phyloP scores from a whole-genome alignment of 2,329 filamentous ascomycete genomes.

The Colletotrichum theobromicola region DNA sequence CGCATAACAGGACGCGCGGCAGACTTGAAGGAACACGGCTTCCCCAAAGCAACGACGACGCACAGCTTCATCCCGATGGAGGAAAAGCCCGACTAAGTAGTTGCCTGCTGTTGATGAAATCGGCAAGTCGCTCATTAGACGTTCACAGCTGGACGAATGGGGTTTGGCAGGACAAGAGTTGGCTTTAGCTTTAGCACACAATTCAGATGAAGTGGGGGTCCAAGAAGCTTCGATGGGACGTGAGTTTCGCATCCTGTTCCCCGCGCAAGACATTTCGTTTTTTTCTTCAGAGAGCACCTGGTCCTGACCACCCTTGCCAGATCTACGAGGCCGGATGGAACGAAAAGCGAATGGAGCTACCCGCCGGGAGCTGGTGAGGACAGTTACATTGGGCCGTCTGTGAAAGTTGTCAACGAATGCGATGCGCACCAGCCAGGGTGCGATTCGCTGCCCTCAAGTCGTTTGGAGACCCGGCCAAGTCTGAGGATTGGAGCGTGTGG shows the following conservation, averaged over 20 bases:
- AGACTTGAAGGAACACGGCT: slow-evolving; percentile 22
- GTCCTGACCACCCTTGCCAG: background rate
- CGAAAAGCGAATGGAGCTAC: slow-evolving; percentile 46
- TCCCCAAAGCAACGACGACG: background rate
- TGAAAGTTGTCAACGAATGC: background rate
- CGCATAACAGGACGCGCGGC: slow-evolving; percentile 22
- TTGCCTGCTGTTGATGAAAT: background rate
- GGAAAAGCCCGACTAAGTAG: background rate
- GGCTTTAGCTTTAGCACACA: slow-evolving; percentile 23
- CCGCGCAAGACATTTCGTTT: background rate
- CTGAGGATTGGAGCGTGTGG: slow-evolving; percentile 48
- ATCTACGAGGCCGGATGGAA: slow-evolving; percentile 45
- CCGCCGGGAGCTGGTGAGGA: slow-evolving; percentile 40
- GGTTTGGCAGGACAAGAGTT: slow-evolving; percentile 22
- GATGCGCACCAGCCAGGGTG: slow-evolving; percentile 24
- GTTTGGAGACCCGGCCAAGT: slow-evolving; percentile 43
- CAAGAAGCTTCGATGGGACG: slow-evolving; percentile 24
- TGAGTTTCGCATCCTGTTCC: background rate
- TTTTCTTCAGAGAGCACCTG: slow-evolving; percentile 38
- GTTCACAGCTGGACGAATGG: slow-evolving; percentile 18
- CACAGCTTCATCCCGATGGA: rapidly evolving
- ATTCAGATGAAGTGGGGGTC: slow-evolving; percentile 23
- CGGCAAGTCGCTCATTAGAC: background rate
- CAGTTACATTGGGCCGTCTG: slow-evolving; percentile 48
- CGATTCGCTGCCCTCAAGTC: slow-evolving; percentile 46